Base-by-base conservation (phyloP, 495 filamentous ascomycete species). In the Trichoderma reesei region DNA sequence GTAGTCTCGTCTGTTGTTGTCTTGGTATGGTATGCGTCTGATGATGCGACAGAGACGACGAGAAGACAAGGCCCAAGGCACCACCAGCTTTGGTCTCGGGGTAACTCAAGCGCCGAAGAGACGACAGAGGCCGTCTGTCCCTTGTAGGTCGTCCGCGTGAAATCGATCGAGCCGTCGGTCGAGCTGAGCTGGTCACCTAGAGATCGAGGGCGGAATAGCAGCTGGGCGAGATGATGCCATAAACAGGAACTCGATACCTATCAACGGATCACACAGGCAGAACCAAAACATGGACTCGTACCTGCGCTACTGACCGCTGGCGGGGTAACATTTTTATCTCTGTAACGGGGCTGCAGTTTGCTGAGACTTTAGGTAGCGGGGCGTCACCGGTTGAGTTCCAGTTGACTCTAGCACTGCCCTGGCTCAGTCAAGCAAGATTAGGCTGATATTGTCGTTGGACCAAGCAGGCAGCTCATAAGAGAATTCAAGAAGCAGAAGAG, bases 231-330 rank as follows among this genome's bases (percentile, higher is more conserved):
- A 33, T 56, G 51, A 56, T 56, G 51, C 18, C 26, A 56, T 31
- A 14, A 56, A 10, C 20, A 11, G 51, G 51, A n/a, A n/a, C n/a
- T n/a, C n/a, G n/a, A n/a, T n/a, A n/a, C n/a, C n/a, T n/a, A n/a
- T n/a, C n/a, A n/a, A n/a, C n/a, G n/a, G n/a, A n/a, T n/a, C n/a
- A n/a, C n/a, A n/a, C 42, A 8, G 46, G n/a, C 16, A 56, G 8
- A 31, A 34, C 3, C 18, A 10, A 56, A 56, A 20, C 31, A 56
- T 33, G 5, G 20, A 11, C 26, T 3, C 13, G 51, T 56, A 56
- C 51, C 51, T 56, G 51, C 51, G 51, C 51, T 56, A 56, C 51
- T 34, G 51, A 34, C 51, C 20, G 51, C 51, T 56, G 51, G 51
- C 51, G 51, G 51, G 51, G 51, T 56, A 56, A 56, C 51, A 56